Percentiles rank a stretch among this genome's conserved stretches.
Evolutionary conservation across 306 rosid genomes (phyloP).

Genomic region (Fragaria vesca): DNA sequence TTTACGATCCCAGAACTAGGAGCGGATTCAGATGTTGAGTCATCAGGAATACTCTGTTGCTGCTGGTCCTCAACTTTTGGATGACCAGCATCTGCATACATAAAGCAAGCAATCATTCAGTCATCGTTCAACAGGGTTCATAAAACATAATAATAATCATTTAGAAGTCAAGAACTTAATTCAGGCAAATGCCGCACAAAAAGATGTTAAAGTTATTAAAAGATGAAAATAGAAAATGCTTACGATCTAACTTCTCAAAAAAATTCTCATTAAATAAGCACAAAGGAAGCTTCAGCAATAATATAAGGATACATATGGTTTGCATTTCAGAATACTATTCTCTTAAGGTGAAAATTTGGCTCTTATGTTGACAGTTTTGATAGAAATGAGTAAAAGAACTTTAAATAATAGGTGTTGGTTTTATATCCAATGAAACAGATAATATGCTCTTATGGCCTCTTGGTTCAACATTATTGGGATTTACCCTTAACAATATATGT

Average conservation of each 20-base stretch:
- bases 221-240: background rate
- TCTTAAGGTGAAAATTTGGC: background rate
- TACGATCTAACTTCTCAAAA: background rate
- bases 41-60: slow-evolving; percentile 70
- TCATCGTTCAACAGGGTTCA: background rate
- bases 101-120: slow-evolving; percentile 11
- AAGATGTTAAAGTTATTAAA: background rate
- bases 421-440: background rate
- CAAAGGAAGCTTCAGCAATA: background rate
- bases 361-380: background rate
- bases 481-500: background rate
- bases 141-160: background rate
- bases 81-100: slow-evolving; percentile 60
- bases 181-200: background rate
- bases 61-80: slow-evolving; percentile 70
- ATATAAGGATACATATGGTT: background rate
- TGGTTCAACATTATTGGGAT: background rate
- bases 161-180: background rate
- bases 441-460: background rate
- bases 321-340: background rate
- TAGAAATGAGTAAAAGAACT: background rate
- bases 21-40: slow-evolving; percentile 53
- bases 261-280: background rate
- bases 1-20: slow-evolving; percentile 62
- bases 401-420: background rate